These are phyloP conservation scores for Elsinoe arachidis DNA, from an alignment of 2,329 filamentous ascomycete genomes.

Conservation along the genomic window DNA sequence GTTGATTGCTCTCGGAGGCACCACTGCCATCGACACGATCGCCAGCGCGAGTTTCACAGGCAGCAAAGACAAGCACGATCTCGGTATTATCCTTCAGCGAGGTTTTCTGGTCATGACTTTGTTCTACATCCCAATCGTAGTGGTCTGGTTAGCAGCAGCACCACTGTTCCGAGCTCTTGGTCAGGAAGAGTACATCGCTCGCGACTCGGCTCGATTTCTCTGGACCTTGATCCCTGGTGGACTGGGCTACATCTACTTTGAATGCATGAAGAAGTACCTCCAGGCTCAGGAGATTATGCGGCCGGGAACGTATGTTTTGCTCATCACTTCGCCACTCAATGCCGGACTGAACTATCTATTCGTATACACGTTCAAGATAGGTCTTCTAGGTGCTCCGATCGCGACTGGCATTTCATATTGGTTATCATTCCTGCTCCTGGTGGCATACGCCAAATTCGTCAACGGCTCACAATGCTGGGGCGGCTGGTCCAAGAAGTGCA, in stretches of 20 bases:
- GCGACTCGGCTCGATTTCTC: conserved; percentile 64
- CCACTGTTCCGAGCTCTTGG: conserved; percentile 65
- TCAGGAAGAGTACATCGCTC: conserved; percentile 68
- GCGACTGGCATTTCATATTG: conserved; percentile 82
- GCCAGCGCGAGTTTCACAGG: conserved; percentile 77
- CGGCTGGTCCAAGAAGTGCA: conserved; percentile 56
- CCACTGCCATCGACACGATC: conserved; percentile 76
- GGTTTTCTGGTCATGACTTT: conserved; percentile 61
- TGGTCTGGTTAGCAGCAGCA: conserved; percentile 68
- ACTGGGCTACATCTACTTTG: conserved; percentile 80
- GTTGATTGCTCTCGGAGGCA: conserved; percentile 78
- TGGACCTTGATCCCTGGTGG: conserved; percentile 69
- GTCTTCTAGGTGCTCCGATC: conserved; percentile 69
- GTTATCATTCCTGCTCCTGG: conserved; percentile 67
- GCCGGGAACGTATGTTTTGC: conserved; percentile 53
- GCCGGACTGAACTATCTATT: conserved; percentile 56
- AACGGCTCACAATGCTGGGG: conserved; percentile 71
- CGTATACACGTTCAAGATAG: conserved; percentile 61
- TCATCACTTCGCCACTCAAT: conserved; percentile 53
- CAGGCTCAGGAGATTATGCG: conserved; percentile 55
- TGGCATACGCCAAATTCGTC: conserved; percentile 64
- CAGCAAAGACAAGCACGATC: conserved; percentile 65
- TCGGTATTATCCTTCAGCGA: conserved; percentile 71
- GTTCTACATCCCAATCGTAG: conserved; percentile 64
- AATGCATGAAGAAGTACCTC: conserved; percentile 59